phyloP scores from a whole-genome alignment of 768 basidiomycete genomes.

The Gymnopilus junonius region DNA sequence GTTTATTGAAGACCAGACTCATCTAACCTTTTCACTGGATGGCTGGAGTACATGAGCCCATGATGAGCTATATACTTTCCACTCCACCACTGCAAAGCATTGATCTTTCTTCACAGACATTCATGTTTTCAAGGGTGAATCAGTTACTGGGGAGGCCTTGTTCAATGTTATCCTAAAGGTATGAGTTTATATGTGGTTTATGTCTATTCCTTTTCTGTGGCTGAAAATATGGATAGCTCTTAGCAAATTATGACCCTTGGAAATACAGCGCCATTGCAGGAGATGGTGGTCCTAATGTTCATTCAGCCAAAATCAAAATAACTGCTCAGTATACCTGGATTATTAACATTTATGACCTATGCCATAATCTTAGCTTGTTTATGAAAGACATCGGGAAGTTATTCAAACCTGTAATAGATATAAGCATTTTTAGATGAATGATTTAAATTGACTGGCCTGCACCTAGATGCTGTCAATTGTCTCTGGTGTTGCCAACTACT shows the following conservation, averaged over 20 bases:
- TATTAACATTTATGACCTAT: conserved; percentile 33
- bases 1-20: conserved; percentile 14
- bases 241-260: too few relatives aligned
- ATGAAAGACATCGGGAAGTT: conserved; percentile 33
- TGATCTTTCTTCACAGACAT: conserved; percentile 28
- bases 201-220: too few relatives aligned
- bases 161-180: too few relatives aligned
- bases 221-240: too few relatives aligned
- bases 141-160: conserved; percentile 26
- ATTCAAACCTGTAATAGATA: conserved; percentile 30
- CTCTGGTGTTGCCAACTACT: conserved; percentile 28
- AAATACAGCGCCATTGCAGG: conserved; percentile 26
- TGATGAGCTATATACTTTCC: conserved; percentile 34
- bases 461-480: conserved; percentile 26
- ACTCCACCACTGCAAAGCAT: conserved; percentile 26
- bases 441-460: too few relatives aligned
- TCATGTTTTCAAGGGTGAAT: conserved; percentile 28
- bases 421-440: conserved; percentile 16
- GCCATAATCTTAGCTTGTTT: conserved; percentile 32
- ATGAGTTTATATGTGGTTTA: too few relatives aligned
- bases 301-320: conserved; percentile 5
- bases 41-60: conserved; percentile 24
- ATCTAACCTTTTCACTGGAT: conserved; percentile 27
- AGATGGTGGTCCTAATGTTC: conserved; percentile 26
- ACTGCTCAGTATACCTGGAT: conserved; percentile 28